Evolutionary conservation across 2,329 filamentous ascomycete genomes (phyloP).

Genomic region (Didymella lethalis): DNA sequence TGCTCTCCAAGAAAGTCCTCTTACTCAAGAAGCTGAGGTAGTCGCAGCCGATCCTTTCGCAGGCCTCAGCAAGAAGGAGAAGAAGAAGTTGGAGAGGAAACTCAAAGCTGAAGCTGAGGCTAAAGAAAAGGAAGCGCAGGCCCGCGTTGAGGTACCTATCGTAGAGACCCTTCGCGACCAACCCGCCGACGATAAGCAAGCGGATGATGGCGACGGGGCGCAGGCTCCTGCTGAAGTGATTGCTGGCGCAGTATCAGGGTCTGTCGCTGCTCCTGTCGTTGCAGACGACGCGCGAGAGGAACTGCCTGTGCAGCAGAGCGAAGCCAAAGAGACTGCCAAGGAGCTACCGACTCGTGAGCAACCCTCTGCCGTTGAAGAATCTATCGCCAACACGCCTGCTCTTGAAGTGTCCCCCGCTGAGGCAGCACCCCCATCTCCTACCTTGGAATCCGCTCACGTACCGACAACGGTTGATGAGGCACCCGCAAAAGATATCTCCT

Average conservation of each 20-base stretch:
- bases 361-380: not conserved
- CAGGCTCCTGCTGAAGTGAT: not conserved
- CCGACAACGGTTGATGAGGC: not conserved
- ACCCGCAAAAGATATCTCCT: not conserved
- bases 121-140: conserved; percentile 15
- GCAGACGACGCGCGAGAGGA: not conserved
- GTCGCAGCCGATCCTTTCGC: conserved; percentile 10
- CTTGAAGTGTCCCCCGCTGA: not conserved
- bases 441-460: not conserved
- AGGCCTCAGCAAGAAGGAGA: conserved; percentile 14
- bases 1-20: not conserved
- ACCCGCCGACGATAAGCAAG: not conserved
- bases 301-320: not conserved
- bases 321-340: not conserved
- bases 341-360: not conserved
- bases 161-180: not conserved
- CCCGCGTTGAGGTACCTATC: not conserved
- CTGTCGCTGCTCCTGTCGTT: not conserved
- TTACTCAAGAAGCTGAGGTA: not conserved
- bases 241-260: not conserved
- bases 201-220: not conserved
- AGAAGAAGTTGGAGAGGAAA: conserved; percentile 40
- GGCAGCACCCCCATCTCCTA: not conserved
- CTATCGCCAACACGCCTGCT: not conserved
- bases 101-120: conserved; percentile 38